Percentiles rank a stretch among this genome's conserved stretches.
Conservation (phyloP, 2,329 filamentous ascomycete genomes). For the Scedosporium minutisporum region DNA sequence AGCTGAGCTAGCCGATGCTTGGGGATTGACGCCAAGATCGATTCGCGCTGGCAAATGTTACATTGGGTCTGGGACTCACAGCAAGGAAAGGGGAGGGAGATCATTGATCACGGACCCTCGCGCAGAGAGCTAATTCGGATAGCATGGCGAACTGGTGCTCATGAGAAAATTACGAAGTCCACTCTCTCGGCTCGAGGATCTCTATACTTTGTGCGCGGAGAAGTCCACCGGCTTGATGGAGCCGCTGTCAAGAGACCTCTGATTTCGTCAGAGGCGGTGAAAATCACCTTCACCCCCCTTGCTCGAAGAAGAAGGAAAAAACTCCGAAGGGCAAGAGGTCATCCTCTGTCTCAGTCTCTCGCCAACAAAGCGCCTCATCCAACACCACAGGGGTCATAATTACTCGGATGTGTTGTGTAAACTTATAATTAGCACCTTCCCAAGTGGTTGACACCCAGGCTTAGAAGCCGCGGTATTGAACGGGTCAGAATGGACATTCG, state of each 20-base stretch:
- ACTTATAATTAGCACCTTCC: no score
- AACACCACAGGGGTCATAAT: no score
- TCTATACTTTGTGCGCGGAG: neutral
- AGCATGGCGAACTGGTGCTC: neutral
- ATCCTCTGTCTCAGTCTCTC: no score
- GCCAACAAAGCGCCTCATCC: no score
- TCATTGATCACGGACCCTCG: neutral
- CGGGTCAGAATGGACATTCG: no score
- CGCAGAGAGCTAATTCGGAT: neutral
- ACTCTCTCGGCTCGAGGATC: neutral
- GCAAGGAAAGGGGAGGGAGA: no score
- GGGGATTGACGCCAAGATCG: neutral
- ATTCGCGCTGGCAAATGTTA: neutral
- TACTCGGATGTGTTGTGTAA: no score
- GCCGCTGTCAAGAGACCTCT: neutral
- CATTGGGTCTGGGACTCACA: neutral
- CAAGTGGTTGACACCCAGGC: no score
- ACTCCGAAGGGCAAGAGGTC: no score
- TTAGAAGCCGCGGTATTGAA: no score
- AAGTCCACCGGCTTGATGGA: no score
- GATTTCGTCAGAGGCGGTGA: neutral
- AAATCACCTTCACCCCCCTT: neutral
- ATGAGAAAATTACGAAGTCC: neutral
- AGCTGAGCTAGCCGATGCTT: neutral
- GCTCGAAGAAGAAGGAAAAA: neutral